A percentile compares a stretch with the other conserved stretches of the same genome.
Conservation (phyloP, 73 alveolate species). For the Urostyla sp. region DNA sequence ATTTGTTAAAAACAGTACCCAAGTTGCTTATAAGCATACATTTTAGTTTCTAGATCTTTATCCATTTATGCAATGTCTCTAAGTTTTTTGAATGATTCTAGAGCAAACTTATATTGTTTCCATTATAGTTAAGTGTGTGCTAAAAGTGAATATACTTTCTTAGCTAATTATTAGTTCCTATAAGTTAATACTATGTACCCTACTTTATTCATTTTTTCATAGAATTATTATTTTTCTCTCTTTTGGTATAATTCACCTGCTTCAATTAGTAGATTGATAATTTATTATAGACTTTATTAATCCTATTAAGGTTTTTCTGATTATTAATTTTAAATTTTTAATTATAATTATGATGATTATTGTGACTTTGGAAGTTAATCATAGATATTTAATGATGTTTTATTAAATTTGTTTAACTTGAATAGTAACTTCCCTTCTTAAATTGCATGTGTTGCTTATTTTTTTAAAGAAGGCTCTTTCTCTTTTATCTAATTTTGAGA, state of each 20-base stretch:
- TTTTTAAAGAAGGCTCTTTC: neutral
- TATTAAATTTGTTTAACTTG: neutral
- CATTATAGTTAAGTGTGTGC: slow-evolving; percentile 32
- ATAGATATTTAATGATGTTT: neutral
- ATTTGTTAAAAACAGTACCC: slow-evolving; percentile 61
- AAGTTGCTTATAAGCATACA: slow-evolving; percentile 44
- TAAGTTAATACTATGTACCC: slow-evolving; percentile 17
- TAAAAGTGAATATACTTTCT: slow-evolving; percentile 22
- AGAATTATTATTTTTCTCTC: slow-evolving; percentile 6
- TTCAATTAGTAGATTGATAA: neutral
- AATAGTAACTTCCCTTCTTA: neutral
- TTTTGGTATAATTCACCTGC: neutral
- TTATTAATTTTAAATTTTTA: neutral
- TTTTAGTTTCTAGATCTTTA: slow-evolving; percentile 52
- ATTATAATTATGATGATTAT: neutral
- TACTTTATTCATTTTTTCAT: slow-evolving; percentile 2
- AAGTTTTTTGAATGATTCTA: slow-evolving; percentile 24
- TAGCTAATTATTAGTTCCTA: slow-evolving; percentile 15
- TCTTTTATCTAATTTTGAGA: neutral
- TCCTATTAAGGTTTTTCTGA: neutral
- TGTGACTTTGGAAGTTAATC: neutral
- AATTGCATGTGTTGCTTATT: neutral
- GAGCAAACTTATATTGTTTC: slow-evolving; percentile 8
- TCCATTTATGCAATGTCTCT: slow-evolving; percentile 53
- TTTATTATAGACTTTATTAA: neutral